A percentile compares a stretch with the other conserved stretches of the same genome.
phyloP scores from a whole-genome alignment of 2,329 filamentous ascomycete genomes.

The Pestalotiopsis sp. region DNA sequence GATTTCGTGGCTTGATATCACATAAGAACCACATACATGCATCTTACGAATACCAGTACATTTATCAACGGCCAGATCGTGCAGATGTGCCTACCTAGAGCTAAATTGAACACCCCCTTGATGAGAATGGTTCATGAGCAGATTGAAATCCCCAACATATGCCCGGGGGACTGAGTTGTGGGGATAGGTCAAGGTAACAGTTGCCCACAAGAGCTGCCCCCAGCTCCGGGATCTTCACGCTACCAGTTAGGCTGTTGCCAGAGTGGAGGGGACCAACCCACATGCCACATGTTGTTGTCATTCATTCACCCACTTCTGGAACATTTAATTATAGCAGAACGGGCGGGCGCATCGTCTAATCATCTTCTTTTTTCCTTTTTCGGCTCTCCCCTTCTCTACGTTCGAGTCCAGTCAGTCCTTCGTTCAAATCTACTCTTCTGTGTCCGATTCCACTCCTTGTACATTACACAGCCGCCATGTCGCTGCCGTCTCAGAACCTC shows the following conservation, averaged over 20 bases:
- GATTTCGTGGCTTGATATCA: too few species aligned
- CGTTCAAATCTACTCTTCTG: neutral
- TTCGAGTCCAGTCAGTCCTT: neutral
- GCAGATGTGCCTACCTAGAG: too few species aligned
- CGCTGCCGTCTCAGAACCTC: slow-evolving; percentile 35
- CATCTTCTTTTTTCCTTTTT: neutral
- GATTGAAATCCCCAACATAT: too few species aligned
- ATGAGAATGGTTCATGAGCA: too few species aligned
- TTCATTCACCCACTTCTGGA: neutral
- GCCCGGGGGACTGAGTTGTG: too few species aligned
- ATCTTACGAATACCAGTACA: too few species aligned
- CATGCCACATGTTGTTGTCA: neutral
- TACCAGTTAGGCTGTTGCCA: neutral
- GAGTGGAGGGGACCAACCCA: neutral
- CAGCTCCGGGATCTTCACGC: neutral
- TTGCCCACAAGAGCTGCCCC: neutral
- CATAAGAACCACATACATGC: too few species aligned
- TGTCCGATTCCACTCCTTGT: neutral
- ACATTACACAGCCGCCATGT: slow-evolving; percentile 29
- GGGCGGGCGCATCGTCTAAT: neutral
- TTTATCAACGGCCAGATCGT: too few species aligned
- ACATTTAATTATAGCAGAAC: neutral
- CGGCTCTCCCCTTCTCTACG: neutral
- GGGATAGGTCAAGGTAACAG: neutral
- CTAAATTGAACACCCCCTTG: too few species aligned